Evolutionary conservation across 1,284 basidiomycete species (phyloP), one percentile per base, ranked within the genome.

Genomic region (Exobasidium rhododendri): DNA sequence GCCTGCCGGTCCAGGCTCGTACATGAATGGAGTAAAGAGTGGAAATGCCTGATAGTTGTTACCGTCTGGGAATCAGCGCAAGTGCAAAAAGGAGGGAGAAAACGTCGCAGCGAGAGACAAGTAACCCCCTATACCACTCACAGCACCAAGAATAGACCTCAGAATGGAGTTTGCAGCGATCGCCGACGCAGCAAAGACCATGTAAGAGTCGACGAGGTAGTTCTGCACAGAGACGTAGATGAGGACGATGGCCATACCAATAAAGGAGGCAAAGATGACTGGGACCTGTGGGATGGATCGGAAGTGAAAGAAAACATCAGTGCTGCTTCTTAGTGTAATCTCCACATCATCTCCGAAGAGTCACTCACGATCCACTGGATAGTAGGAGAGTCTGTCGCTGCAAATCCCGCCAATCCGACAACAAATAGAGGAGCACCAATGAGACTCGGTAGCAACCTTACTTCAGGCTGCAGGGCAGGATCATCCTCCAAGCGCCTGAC

Each of bases 331-430:
- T n/a, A n/a, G n/a, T n/a, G n/a, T n/a, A n/a, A n/a, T n/a, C n/a
- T n/a, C n/a, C n/a, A n/a, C n/a, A n/a, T n/a, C n/a, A n/a, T n/a
- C n/a, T n/a, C n/a, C n/a, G n/a, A n/a, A n/a, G n/a, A n/a, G n/a
- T n/a, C n/a, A n/a, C n/a, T n/a, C n/a, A n/a, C 44, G 44, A 45
- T 45, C 44, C 44, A 45, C 17, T 45, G 44, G 24, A 45, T 45
- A n/a, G 44, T n/a, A 3, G 44, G 44, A 10, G 24, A 45, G 24
- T 45, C 44, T 3, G 44, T 45, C 10, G 44, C 44, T 4, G 44
- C 3, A 45, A 45, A 45, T 3, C 17, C 44, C 4, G 44, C 44
- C 24, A 45, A 45, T 3, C 44, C 44, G 10, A 45, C 17, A 45
- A 45, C 44, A 17, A 45, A 45, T n/a, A 22, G n/a, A 10, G 24